phyloP scores from a whole-genome alignment of 345 rosid species.

The Moringa oleifera region DNA sequence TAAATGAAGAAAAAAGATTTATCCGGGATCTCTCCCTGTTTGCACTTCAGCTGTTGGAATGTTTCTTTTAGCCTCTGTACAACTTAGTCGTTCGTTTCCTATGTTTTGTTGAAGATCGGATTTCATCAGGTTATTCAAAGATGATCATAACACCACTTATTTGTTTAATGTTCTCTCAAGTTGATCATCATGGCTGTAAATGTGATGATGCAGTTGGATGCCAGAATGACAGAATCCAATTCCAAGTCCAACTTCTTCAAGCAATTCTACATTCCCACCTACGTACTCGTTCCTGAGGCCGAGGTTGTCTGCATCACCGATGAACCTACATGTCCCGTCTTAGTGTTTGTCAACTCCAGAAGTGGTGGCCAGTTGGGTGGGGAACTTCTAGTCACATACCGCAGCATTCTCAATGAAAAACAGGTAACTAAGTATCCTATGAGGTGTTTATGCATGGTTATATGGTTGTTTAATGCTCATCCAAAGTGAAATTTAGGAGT shows the following conservation, averaged over 20 bases:
- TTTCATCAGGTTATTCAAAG: not conserved
- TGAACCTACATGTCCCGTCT: conserved; percentile 48
- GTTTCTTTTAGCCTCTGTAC: no score
- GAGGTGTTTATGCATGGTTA: not conserved
- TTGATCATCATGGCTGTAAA: conserved; percentile 1
- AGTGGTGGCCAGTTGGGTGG: conserved; percentile 93
- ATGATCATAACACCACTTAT: no score
- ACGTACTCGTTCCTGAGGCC: conserved; percentile 43
- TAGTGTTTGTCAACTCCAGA: conserved; percentile 81
- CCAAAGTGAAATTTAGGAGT: not conserved
- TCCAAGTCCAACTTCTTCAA: conserved; percentile 22
- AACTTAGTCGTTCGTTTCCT: no score
- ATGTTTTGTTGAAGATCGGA: not conserved
- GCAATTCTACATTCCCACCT: conserved; percentile 51
- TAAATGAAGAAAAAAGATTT: no score
- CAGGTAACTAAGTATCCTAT: conserved; percentile 38
- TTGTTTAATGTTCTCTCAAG: not conserved
- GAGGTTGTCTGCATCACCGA: conserved; percentile 13
- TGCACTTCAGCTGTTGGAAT: no score
- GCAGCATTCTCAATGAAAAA: conserved; percentile 40
- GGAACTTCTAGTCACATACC: conserved; percentile 61
- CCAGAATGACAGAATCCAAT: conserved; percentile 27
- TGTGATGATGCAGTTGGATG: conserved; percentile 20
- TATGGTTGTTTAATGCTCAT: not conserved
- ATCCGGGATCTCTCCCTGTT: no score